Percentiles rank a stretch among this genome's conserved stretches.
These are phyloP conservation scores for Aristolochia fimbriata DNA, from an alignment of 164 flowering plant genomes.

Conservation along the genomic window DNA sequence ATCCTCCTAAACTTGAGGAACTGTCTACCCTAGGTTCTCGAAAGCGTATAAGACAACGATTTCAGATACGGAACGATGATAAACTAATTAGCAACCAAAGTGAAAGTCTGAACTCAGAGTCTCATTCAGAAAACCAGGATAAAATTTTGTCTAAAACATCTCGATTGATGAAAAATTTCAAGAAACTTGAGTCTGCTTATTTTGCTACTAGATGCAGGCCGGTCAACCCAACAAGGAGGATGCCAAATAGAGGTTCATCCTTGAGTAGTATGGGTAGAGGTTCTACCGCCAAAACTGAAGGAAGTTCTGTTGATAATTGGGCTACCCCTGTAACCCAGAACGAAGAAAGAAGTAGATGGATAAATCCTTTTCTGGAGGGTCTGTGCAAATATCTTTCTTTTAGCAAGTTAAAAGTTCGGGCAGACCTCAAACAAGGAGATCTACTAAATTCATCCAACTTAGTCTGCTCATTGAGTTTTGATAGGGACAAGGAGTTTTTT, in stretches of 20 bases:
- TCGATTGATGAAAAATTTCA: slow-evolving; percentile 76
- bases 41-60: slow-evolving; percentile 45
- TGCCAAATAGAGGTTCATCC: slow-evolving; percentile 26
- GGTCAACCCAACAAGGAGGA: slow-evolving; percentile 23
- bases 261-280: slow-evolving; percentile 47
- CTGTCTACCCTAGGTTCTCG: slow-evolving; percentile 37
- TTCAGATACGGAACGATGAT: slow-evolving; percentile 16
- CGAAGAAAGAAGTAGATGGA: slow-evolving; percentile 55
- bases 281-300: slow-evolving; percentile 50
- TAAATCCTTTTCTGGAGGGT: slow-evolving; percentile 83
- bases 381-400: slow-evolving; percentile 82
- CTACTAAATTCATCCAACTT: slow-evolving; percentile 83
- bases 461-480: slow-evolving; percentile 85
- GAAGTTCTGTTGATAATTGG: slow-evolving; percentile 63
- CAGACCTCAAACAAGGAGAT: slow-evolving; percentile 92
- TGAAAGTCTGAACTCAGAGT: slow-evolving; percentile 24
- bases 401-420: slow-evolving; percentile 72
- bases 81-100: slow-evolving; percentile 27
- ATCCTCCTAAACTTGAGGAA: slow-evolving; percentile 20
- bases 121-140: slow-evolving; percentile 25
- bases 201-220: slow-evolving; percentile 57
- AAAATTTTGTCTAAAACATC: slow-evolving; percentile 41
- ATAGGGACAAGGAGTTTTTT: slow-evolving; percentile 90
- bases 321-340: slow-evolving; percentile 27
- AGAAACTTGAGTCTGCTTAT: slow-evolving; percentile 77